Base-by-base conservation (phyloP, 345 rosid species). In the Murraya koenigii region DNA sequence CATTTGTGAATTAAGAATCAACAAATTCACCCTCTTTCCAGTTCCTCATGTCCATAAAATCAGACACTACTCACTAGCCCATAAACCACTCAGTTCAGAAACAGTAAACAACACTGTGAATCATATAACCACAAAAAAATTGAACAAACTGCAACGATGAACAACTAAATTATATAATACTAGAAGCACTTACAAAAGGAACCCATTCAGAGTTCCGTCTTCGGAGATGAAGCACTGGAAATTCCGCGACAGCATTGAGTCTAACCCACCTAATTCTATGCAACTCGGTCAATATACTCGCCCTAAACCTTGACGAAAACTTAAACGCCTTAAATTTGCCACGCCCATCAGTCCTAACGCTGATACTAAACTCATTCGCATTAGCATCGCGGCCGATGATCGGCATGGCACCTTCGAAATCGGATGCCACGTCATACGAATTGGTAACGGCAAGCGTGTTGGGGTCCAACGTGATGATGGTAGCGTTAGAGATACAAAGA, bases 381-480 rank as follows among this genome's bases (percentile, higher is more conserved):
- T 81, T 85, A 71, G 94, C 97, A 75, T 92, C 98, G 74, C 98
- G 87, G 5, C 95, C 90, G 4, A 87, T 65, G 71, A 94, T 75
- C 0, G 99, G 97, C 10, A 86, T 23, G 22, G 91, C 95, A 8
- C 94, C 90, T 39, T 96, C 99, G 49, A 89, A 96, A 87, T 94
- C 95, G 52, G 78, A 77, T 4, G 81, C 88, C 11, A 79, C 88
- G 30, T 92, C 95, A 36, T 94, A 96, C 3, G 92, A 88, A 81
- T 96, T 96, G 20, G 99, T 96, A 33, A 96, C 88, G 2, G 85
- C 30, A 39, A 96, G 90, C 0, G 99, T 86, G 75, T 82, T 83
- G 0, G 99, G 99, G 75, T 96, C 99, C 20, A 96, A 87, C 32
- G 99, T 96, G 75, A 91, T 77, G 74, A 96, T 91, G 3, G 94